Evolutionary conservation across 2,329 filamentous ascomycete genomes (phyloP), one percentile per base, ranked within the genome.

Genomic region (Trichothecium sympodiale): DNA sequence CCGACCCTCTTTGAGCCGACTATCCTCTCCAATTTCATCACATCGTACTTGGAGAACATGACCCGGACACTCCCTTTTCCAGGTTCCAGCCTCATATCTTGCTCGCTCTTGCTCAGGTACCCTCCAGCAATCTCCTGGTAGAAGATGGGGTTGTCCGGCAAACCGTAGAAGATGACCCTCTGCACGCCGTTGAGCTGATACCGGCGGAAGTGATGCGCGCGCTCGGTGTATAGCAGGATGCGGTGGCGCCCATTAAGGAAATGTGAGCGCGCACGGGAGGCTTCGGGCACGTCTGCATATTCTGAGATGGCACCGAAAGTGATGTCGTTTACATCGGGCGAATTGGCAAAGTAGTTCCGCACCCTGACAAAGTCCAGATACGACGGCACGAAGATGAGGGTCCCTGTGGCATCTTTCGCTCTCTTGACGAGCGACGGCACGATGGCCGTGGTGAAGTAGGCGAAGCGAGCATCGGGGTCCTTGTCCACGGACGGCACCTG

Each of bases 191-290:
- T 73, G 36, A 98, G 69, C 45, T 75, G 73, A 52, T 91, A 87
- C n/a, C 91, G 73, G 34, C 86, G 77, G 67, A 96, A 96, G 59
- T 98, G 91, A 59, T 98, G 91, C n/a, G 88, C 84, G 40, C 91
- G 79, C 56, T 94, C 89, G 2, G 88, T 93, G 61, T 96, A 98
- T 13, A 98, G 65, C 28, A 98, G 61, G 14, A 96, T 71, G 15
- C 77, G 77, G 53, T 95, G 83, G 13, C 87, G 71, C 5, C 88
- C 91, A 28, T 67, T 82, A 44, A 86, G 64, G 59, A 98, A 96
- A 54, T 95, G 84, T 10, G 83, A 88, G 17, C 89, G 72, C 8
- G 89, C 86, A 28, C 89, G 77, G 29, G 85, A 80, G 20, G 87
- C 80, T 44, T 94, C 86, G 7, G 78, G 72, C 7, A 80, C 65